Evolutionary conservation across 148 eudicot genomes (phyloP).

Genomic region (Cornus kousa): DNA sequence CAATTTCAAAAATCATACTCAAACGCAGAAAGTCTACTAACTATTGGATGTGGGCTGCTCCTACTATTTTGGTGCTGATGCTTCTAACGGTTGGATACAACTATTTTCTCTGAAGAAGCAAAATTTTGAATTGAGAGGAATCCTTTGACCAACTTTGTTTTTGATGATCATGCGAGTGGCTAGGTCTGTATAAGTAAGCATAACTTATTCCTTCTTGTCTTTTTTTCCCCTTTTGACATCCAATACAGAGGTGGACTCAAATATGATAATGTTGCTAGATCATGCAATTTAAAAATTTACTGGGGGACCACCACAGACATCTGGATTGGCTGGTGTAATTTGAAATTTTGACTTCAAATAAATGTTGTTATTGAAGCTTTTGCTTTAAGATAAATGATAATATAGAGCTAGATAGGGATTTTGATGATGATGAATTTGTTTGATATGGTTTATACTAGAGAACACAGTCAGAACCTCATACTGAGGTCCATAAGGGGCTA

Average conservation of each 20-base stretch:
- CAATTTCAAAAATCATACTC: conserved; percentile 56
- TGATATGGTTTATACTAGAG: neutral
- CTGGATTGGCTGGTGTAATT: conserved; percentile 3
- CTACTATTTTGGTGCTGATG: conserved; percentile 30
- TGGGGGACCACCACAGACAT: neutral
- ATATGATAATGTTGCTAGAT: conserved; percentile 6
- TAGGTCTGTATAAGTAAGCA: conserved; percentile 10
- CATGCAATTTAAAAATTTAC: neutral
- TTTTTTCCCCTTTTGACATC: neutral
- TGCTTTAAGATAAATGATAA: neutral
- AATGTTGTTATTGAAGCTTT: neutral
- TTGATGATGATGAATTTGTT: neutral
- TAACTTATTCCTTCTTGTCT: neutral
- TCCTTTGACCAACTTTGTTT: conserved; percentile 10
- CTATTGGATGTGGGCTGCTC: conserved; percentile 63
- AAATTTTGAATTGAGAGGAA: neutral
- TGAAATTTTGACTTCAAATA: conserved; percentile 4
- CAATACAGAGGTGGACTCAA: neutral
- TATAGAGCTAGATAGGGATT: neutral
- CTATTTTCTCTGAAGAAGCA: conserved; percentile 23
- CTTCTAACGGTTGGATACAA: conserved; percentile 49
- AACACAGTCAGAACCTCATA: neutral
- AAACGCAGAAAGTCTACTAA: conserved; percentile 68
- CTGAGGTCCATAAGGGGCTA: neutral
- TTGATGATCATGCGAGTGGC: neutral